Evolutionary conservation across 805 yeast species (phyloP), one percentile per base, ranked within the genome.

Genomic region (Lipomyces sp.): DNA sequence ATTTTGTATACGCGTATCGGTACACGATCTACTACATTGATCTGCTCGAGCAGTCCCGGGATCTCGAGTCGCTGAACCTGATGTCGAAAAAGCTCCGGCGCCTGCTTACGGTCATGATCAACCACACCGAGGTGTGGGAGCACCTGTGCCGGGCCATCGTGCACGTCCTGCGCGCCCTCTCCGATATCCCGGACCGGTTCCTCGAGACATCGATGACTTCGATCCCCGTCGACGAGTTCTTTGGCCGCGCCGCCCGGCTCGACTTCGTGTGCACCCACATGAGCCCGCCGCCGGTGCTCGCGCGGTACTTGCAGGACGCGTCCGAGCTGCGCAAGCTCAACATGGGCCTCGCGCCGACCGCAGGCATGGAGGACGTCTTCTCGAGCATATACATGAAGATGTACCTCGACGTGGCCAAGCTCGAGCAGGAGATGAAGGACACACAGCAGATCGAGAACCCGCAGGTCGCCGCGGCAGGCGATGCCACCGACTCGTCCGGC

Each of bases 301-400:
- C 36, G 41, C 36, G 43, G 43, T 69, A 76, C 32, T 61, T 84
- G 13, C 68, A 66, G 48, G 81, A 81, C 21, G 63, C 79, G 8
- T 71, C 75, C 14, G 90, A 83, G 43, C 73, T 85, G 60, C 74
- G 86, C 55, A 77, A 83, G 52, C 74, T 84, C 68, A 86, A 88
- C 53, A 85, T 83, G 63, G 95, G 95, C 0, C 83, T 82, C 65
- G 91, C 89, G 0, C 81, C 93, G 2, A 84, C 93, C 0, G 65
- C 66, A 1, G 49, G 45, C 8, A 77, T 85, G 47, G 95, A 86
- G 65, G 93, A 86, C 55, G 77, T 86, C 0, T 79, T 79, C 53
- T 81, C 82, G 32, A 76, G 83, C 6, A 63, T 84, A 0, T 87
- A 74, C 60, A 66, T 86, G 61, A 72, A 70, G 47, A 63, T 84